These are phyloP conservation scores for Botrytis galanthina DNA, from an alignment of 2,329 filamentous ascomycete genomes.

Conservation along the genomic window DNA sequence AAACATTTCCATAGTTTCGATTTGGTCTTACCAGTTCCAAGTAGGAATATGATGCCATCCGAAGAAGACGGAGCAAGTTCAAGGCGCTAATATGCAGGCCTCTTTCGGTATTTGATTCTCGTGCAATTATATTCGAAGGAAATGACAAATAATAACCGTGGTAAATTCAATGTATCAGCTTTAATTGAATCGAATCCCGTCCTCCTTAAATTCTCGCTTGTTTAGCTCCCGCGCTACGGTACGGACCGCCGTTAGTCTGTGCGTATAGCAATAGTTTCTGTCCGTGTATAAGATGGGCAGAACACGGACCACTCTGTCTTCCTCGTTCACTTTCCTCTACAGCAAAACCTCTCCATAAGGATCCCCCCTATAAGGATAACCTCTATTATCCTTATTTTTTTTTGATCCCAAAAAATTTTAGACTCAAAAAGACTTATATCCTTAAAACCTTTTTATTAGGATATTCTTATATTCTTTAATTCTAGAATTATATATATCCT, in stretches of 20 bases:
- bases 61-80: not conserved
- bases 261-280: not conserved
- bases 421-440: too few relatives aligned
- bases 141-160: not conserved
- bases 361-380: too few relatives aligned
- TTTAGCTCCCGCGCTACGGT: constrained; percentile 10
- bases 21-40: not conserved
- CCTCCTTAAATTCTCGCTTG: constrained; percentile 20
- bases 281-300: not conserved
- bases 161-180: not conserved
- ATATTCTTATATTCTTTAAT: too few relatives aligned
- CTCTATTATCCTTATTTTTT: too few relatives aligned
- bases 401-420: too few relatives aligned
- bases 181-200: not conserved
- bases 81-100: not conserved
- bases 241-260: constrained; percentile 18
- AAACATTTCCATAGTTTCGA: not conserved
- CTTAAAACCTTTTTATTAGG: too few relatives aligned
- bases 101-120: not conserved
- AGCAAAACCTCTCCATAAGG: too few relatives aligned
- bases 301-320: constrained; percentile 1
- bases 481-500: too few relatives aligned
- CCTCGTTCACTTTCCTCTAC: not conserved
- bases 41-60: not conserved
- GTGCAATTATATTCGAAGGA: not conserved